Conservation (phyloP, 2,329 filamentous ascomycete species). For the Endocalyx cinctus region DNA sequence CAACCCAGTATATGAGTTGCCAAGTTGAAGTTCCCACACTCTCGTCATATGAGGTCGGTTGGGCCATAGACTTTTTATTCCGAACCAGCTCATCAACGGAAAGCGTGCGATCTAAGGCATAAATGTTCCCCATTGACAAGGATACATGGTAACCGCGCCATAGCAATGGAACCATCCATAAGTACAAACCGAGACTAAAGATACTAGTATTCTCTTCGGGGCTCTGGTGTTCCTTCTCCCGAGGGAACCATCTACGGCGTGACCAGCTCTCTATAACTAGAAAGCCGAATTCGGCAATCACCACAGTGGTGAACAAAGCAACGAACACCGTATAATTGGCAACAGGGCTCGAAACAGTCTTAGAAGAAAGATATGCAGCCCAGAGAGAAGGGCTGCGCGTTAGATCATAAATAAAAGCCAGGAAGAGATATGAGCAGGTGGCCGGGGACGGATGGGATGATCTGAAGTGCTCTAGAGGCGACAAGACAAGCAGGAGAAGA, state of each 20-base stretch:
- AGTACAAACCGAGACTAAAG: not conserved
- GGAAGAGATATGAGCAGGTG: constrained; percentile 3
- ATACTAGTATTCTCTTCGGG: not conserved
- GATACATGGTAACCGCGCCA: not conserved
- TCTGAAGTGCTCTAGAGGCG: constrained; percentile 3
- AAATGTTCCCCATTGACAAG: not conserved
- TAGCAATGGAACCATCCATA: not conserved
- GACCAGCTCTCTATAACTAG: not conserved
- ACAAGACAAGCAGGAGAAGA: constrained; percentile 1
- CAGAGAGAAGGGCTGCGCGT: constrained; percentile 8
- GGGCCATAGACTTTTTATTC: not conserved
- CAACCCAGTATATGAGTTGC: no score
- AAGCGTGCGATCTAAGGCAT: not conserved
- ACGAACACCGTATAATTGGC: no score
- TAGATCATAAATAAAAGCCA: constrained; percentile 3
- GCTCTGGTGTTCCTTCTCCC: not conserved
- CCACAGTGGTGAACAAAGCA: not conserved
- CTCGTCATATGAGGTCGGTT: not conserved
- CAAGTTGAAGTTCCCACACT: not conserved
- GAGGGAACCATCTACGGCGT: not conserved
- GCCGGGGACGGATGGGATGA: constrained; percentile 1
- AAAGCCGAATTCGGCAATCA: not conserved
- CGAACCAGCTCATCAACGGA: not conserved
- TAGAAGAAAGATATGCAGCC: constrained; percentile 12
- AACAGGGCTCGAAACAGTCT: constrained; percentile 2